Evolutionary conservation across 116 monocot species (phyloP), one percentile per base, ranked within the genome.

Genomic region (Trichopus zeylanicus): DNA sequence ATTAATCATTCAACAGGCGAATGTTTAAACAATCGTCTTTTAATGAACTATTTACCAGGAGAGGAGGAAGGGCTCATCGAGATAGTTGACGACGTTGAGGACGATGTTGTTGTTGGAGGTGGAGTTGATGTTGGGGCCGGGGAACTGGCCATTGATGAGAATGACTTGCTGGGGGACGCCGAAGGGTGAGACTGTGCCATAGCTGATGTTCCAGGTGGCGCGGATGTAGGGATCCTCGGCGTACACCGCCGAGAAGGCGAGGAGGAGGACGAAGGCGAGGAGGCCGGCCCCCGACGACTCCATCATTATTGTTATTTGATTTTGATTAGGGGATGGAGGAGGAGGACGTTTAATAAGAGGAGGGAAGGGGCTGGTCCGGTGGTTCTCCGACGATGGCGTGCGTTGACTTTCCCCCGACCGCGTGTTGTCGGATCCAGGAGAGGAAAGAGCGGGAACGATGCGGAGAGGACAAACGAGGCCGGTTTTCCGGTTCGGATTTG

Each of bases 61-160:
- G 59, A 78, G 48, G 59, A 78, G 78, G 39, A 78, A 72, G 52
- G 78, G 78, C 46, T 78, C 63, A 56, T 68, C 72, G 53, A 78
- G 72, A 35, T 68, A 27, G 57, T 78, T 78, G 64, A 62, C 72
- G 59, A 78, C 59, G 19, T 73, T 78, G 72, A 78, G 28, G 34
- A 77, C 67, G 52, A 77, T 56, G 57, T 78, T 78, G 53, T 78
- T 72, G 59, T 78, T 78, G 56, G 68, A 55, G 26, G 63, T 63
- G 60, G 60, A 78, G 63, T 78, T 72, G 58, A 78, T 72, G 20
- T 63, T 63, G 0, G 72, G 78, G 16, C 78, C 72, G 1, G 78
- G 78, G 59, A 78, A 78, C 58, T 60, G 39, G 19, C 63, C 72
- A 29, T 73, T 68, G 64, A 73, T 73, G 42, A 73, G 62, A 20